A percentile compares a stretch with the other conserved stretches of the same genome.
phyloP scores from a whole-genome alignment of 1,284 basidiomycete species.

The Pholiota adiposa region DNA sequence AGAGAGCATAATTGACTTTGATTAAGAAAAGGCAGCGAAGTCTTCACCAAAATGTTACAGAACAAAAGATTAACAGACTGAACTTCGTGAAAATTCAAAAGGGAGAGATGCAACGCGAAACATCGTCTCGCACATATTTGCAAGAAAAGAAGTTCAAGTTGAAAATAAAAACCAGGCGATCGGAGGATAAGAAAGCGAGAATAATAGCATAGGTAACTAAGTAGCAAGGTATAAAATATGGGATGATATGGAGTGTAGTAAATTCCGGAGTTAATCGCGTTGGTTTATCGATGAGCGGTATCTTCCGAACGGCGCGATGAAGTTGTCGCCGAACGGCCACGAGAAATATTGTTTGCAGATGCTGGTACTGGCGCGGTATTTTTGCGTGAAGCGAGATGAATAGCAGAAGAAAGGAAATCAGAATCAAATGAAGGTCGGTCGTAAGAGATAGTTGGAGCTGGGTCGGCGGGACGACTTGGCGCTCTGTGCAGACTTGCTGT shows the following conservation, averaged over 20 bases:
- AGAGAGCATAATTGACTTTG: neutral
- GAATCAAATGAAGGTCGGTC: constrained; percentile 29
- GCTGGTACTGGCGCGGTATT: constrained; percentile 12
- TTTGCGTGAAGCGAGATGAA: constrained; percentile 24
- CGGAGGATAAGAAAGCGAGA: neutral
- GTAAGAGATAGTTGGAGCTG: constrained; percentile 2
- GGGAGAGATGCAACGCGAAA: neutral
- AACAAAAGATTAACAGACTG: neutral
- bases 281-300: constrained; percentile 14
- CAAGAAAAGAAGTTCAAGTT: no score
- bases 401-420: constrained; percentile 30
- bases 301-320: constrained; percentile 20
- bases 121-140: no score
- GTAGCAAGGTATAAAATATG: constrained; percentile 1
- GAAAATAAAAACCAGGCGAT: neutral
- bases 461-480: neutral
- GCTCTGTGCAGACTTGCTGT: neutral
- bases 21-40: neutral
- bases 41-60: neutral
- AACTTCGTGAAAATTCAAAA: neutral
- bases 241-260: neutral
- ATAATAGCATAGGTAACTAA: constrained; percentile 8
- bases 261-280: neutral
- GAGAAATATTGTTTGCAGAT: neutral
- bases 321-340: constrained; percentile 4